Evolutionary conservation across 2,329 filamentous ascomycete genomes (phyloP).

Genomic region (Pseudomassariella vexata): DNA sequence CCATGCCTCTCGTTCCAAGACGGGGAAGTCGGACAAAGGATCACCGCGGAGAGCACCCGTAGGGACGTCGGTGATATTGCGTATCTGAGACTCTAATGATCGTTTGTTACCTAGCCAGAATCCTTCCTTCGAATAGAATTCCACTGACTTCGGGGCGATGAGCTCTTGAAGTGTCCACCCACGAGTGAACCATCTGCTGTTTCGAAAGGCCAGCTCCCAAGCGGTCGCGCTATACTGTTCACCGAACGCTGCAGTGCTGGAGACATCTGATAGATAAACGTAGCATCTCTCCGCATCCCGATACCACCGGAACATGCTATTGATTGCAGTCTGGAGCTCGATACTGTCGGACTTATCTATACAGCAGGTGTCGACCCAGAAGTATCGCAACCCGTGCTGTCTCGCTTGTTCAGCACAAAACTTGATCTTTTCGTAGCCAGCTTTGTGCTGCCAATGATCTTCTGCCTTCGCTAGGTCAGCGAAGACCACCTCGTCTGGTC

Average conservation of each 20-base stretch:
- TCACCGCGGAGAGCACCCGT: slow-evolving; percentile 1
- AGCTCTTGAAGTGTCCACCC: slow-evolving; percentile 5
- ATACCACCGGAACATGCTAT: slow-evolving; percentile 7
- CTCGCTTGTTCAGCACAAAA: slow-evolving; percentile 12
- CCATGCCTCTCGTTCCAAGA: slow-evolving; percentile 10
- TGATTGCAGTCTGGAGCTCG: slow-evolving; percentile 8
- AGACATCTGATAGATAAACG: slow-evolving; percentile 6
- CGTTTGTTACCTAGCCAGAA: slow-evolving; percentile 4
- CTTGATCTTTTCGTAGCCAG: slow-evolving; percentile 9
- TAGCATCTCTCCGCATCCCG: slow-evolving; percentile 3
- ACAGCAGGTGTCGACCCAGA: slow-evolving; percentile 6
- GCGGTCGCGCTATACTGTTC: neutral
- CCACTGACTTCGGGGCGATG: slow-evolving; percentile 5
- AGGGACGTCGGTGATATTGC: slow-evolving; percentile 2
- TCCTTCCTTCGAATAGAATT: slow-evolving; percentile 7
- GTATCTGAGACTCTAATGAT: slow-evolving; percentile 1
- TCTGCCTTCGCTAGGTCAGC: slow-evolving; percentile 6
- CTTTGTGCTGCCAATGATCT: slow-evolving; percentile 7
- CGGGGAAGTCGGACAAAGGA: slow-evolving; percentile 6
- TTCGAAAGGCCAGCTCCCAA: slow-evolving; percentile 3
- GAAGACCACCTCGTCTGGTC: slow-evolving; percentile 10
- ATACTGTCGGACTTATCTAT: slow-evolving; percentile 9
- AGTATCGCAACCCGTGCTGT: slow-evolving; percentile 7
- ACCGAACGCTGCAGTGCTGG: neutral
- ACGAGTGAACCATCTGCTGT: slow-evolving; percentile 6